Evolutionary conservation across 148 eudicot genomes (phyloP), one percentile per base, ranked within the genome.

Genomic region (Persicaria maculosa): DNA sequence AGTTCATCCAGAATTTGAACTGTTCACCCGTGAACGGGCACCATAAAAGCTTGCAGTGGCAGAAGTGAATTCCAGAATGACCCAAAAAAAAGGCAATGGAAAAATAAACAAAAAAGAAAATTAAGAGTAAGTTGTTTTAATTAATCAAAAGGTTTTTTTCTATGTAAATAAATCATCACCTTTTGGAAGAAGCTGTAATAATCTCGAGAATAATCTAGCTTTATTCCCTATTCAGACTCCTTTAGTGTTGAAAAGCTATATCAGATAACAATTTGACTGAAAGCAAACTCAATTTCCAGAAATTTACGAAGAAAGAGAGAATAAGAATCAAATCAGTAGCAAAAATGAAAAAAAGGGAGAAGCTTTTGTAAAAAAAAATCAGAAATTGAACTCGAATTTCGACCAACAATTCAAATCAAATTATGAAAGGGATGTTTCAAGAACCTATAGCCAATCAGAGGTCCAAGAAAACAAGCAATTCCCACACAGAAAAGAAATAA

Each of bases 151-250:
- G 15, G 5, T 6, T 1, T 22, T 8, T 22, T 9, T 43, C 2
- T 31, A 31, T 31, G 25, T 59, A 61, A 61, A 61, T 12, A 40
- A 31, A 10, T 16, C 4, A 25, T 40, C n/a, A 64, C 36, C 45
- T 36, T 64, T 16, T 36, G 36, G 69, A 64, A 64, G 69, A 64
- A 64, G 69, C 14, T 64, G 69, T 4, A 40, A 36, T 19, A 58
- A 19, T 9, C 19, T 58, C 31, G 61, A 61, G 4, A 7, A 48
- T 48, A 61, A 9, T 62, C 15, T 31, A 25, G 44, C 44, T 25
- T 36, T 62, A 25, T 9, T 31, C 25, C 44, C 44, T 25, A 36
- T 3, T 62, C 69, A 64, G 17, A 10, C 36, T 62, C 40, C 40
- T 31, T 31, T 1, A 31, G 2, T 1, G 40, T 31, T 31, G 40